Evolutionary conservation across 2,329 filamentous ascomycete genomes (phyloP).

Genomic region (Dactylellina haptotyla): DNA sequence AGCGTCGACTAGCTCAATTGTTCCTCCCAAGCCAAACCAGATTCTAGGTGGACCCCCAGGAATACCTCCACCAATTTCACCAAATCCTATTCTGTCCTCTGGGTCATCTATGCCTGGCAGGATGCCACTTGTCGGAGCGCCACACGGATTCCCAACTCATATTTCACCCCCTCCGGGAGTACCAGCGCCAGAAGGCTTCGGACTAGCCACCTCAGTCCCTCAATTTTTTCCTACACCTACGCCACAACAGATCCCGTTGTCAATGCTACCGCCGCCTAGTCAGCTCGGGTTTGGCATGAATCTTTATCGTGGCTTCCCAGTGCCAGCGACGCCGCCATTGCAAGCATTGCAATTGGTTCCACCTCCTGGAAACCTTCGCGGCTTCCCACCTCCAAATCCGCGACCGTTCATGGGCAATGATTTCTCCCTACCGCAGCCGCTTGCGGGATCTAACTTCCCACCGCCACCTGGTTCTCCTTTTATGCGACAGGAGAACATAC

Average conservation of each 20-base stretch:
- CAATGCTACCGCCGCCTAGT: slow-evolving; percentile 65
- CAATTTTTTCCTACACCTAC: slow-evolving; percentile 64
- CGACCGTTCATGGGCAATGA: slow-evolving; percentile 40
- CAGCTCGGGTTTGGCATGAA: slow-evolving; percentile 64
- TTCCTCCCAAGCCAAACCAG: slow-evolving; percentile 61
- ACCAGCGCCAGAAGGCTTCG: slow-evolving; percentile 66
- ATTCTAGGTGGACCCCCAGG: slow-evolving; percentile 57
- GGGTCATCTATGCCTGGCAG: slow-evolving; percentile 69
- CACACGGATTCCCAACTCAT: slow-evolving; percentile 70
- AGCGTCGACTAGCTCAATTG: slow-evolving; percentile 67
- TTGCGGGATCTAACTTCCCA: slow-evolving; percentile 19
- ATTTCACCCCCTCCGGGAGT: slow-evolving; percentile 70
- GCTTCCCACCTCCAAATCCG: slow-evolving; percentile 29
- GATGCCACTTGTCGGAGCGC: slow-evolving; percentile 67
- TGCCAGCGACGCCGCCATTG: slow-evolving; percentile 64
- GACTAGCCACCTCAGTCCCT: slow-evolving; percentile 60
- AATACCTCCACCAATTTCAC: slow-evolving; percentile 66
- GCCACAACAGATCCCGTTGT: slow-evolving; percentile 68
- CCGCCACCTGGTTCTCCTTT: slow-evolving; percentile 42
- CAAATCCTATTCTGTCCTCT: slow-evolving; percentile 69
- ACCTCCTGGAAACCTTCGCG: slow-evolving; percentile 40
- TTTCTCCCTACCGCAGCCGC: slow-evolving; percentile 23
- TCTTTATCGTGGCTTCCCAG: slow-evolving; percentile 68
- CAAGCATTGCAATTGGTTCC: slow-evolving; percentile 55
- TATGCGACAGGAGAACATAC: slow-evolving; percentile 35